phyloP scores from a whole-genome alignment of 2,329 filamentous ascomycete genomes.

The Botrytis hyacinthi region DNA sequence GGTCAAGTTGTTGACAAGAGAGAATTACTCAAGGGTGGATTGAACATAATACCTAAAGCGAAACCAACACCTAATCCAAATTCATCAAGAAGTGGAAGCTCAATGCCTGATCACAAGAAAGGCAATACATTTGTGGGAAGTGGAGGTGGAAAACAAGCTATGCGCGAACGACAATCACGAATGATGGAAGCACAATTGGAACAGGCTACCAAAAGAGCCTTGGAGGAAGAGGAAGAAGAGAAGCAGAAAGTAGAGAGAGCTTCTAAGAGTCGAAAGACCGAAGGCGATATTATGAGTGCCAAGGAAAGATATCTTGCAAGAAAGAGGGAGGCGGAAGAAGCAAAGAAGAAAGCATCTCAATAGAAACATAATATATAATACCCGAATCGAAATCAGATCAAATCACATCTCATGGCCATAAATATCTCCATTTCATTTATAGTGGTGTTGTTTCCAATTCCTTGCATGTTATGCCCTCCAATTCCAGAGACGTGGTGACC shows the following conservation, averaged over 20 bases:
- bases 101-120: slow-evolving; percentile 31
- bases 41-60: slow-evolving; percentile 69
- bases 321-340: slow-evolving; percentile 71
- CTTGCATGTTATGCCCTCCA: neutral
- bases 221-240: slow-evolving; percentile 68
- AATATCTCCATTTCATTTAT: neutral
- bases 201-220: slow-evolving; percentile 66
- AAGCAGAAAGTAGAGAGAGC: slow-evolving; percentile 60
- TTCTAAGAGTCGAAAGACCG: slow-evolving; percentile 75
- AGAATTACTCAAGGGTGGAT: slow-evolving; percentile 71
- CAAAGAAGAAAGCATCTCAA: slow-evolving; percentile 49
- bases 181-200: slow-evolving; percentile 80
- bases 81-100: slow-evolving; percentile 24
- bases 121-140: slow-evolving; percentile 44
- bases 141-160: slow-evolving; percentile 58
- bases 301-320: slow-evolving; percentile 77
- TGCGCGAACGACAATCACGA: slow-evolving; percentile 71
- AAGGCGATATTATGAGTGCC: slow-evolving; percentile 71
- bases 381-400: neutral
- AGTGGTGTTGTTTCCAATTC: slow-evolving; percentile 8
- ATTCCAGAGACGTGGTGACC: neutral
- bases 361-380: neutral
- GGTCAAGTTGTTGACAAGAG: slow-evolving; percentile 81
- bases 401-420: neutral
- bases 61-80: slow-evolving; percentile 43